Conservation (phyloP, 441 rosid species). For the Adansonia rubrostipa region DNA sequence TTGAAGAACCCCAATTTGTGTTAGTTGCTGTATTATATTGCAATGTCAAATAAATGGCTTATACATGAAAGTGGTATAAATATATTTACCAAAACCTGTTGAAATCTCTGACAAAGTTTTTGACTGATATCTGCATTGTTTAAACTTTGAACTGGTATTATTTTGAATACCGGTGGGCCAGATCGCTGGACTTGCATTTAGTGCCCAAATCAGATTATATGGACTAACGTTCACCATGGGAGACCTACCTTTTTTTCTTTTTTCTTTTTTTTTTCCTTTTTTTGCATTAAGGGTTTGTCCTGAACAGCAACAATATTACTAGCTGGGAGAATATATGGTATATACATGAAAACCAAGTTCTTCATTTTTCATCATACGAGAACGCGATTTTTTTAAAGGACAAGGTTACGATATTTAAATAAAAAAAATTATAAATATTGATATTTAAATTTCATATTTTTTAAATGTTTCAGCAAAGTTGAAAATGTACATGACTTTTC, state of each 20-base stretch:
- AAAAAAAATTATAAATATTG: too few relatives aligned
- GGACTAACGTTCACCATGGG: background rate
- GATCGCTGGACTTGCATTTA: conserved; percentile 18
- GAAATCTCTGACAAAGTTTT: background rate
- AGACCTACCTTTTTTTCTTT: too few relatives aligned
- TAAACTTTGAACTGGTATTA: background rate
- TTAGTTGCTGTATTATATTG: background rate
- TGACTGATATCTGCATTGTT: background rate
- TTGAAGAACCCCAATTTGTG: background rate
- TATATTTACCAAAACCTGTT: background rate
- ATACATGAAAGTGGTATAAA: background rate
- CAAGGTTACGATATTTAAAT: too few relatives aligned
- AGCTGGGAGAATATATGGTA: background rate
- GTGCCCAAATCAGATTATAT: background rate
- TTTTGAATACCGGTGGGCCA: conserved; percentile 18
- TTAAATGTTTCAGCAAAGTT: background rate
- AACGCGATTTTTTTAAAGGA: too few relatives aligned
- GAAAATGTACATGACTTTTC: background rate
- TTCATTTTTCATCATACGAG: background rate
- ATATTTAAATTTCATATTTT: too few relatives aligned
- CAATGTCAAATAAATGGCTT: background rate
- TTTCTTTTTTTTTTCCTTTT: too few relatives aligned
- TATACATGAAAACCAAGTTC: background rate
- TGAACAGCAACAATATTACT: background rate
- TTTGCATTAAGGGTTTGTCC: background rate